phyloP scores from a whole-genome alignment of 169 alveolate species.

The Plasmodium vinckei region DNA sequence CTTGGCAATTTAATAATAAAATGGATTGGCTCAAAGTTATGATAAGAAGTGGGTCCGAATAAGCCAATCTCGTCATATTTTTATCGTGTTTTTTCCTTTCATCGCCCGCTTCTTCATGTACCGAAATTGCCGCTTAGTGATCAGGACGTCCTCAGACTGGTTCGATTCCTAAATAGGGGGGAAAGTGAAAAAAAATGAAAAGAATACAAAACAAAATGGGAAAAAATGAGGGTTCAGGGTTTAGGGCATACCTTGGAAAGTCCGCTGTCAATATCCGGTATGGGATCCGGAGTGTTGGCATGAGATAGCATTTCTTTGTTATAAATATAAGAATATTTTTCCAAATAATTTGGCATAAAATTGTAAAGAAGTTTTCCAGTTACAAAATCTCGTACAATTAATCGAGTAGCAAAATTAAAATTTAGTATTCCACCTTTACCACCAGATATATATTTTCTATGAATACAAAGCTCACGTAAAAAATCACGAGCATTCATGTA shows the following conservation, averaged over 20 bases:
- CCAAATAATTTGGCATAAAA: slow-evolving; percentile 76
- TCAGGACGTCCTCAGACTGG: slow-evolving; percentile 14
- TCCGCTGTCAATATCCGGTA: not conserved
- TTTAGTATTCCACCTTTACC: slow-evolving; percentile 96
- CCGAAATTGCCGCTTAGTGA: slow-evolving; percentile 67
- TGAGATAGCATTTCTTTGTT: not conserved
- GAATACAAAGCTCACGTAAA: slow-evolving; percentile 86
- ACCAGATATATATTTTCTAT: slow-evolving; percentile 88
- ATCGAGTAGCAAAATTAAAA: slow-evolving; percentile 94
- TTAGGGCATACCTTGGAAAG: not conserved
- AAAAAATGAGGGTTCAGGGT: not conserved
- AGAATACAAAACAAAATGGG: not conserved
- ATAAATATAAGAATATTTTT: not conserved
- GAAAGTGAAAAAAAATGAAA: not conserved
- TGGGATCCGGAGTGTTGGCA: not conserved
- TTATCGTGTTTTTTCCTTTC: slow-evolving; percentile 58
- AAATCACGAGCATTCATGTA: slow-evolving; percentile 87
- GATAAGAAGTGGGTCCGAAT: too few species aligned
- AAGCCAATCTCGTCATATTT: too few species aligned
- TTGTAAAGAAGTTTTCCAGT: slow-evolving; percentile 93
- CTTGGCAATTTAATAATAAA: too few species aligned
- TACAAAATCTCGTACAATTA: slow-evolving; percentile 94
- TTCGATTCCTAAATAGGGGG: slow-evolving; percentile 1
- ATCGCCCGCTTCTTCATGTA: slow-evolving; percentile 44
- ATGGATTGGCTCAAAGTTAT: too few species aligned